A percentile compares a stretch with the other conserved stretches of the same genome.
Evolutionary conservation across 352 stramenopile genomes (phyloP).

Genomic region (Elongisporangium anandrum): DNA sequence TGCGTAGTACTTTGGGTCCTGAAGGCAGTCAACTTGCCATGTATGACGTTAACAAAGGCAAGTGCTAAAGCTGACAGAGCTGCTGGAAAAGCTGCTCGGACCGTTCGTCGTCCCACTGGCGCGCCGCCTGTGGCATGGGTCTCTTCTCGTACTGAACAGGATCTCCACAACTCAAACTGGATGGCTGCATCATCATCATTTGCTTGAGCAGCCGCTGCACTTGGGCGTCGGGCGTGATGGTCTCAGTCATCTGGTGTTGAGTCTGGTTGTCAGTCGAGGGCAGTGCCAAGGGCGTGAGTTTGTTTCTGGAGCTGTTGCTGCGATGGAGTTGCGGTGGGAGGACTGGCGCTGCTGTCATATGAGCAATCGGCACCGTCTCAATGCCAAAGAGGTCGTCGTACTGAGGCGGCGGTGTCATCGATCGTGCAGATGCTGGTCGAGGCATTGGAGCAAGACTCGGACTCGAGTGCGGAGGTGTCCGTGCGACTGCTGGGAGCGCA

Average conservation of each 20-base stretch:
- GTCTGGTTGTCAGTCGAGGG: neutral
- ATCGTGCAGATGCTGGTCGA: slow-evolving; percentile 10
- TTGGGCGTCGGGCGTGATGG: slow-evolving; percentile 34
- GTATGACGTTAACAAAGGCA: neutral
- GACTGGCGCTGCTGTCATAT: neutral
- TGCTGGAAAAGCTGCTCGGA: slow-evolving; percentile 62
- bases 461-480: neutral
- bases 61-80: slow-evolving; percentile 35
- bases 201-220: slow-evolving; percentile 47
- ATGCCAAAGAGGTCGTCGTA: slow-evolving; percentile 68
- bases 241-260: neutral
- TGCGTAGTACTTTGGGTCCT: too few relatives aligned
- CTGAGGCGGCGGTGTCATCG: slow-evolving; percentile 33
- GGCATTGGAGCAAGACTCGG: neutral
- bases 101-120: slow-evolving; percentile 53
- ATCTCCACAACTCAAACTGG: slow-evolving; percentile 2
- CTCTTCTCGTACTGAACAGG: slow-evolving; percentile 4
- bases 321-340: slow-evolving; percentile 5
- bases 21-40: too few relatives aligned
- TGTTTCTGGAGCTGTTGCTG: slow-evolving; percentile 4
- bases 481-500: neutral
- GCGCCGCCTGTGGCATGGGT: neutral
- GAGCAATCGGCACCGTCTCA: slow-evolving; percentile 35
- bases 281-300: neutral
- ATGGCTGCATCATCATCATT: slow-evolving; percentile 23